Evolutionary conservation across 352 stramenopile species (phyloP), one percentile per base, ranked within the genome.

Genomic region (Pythium biforme): DNA sequence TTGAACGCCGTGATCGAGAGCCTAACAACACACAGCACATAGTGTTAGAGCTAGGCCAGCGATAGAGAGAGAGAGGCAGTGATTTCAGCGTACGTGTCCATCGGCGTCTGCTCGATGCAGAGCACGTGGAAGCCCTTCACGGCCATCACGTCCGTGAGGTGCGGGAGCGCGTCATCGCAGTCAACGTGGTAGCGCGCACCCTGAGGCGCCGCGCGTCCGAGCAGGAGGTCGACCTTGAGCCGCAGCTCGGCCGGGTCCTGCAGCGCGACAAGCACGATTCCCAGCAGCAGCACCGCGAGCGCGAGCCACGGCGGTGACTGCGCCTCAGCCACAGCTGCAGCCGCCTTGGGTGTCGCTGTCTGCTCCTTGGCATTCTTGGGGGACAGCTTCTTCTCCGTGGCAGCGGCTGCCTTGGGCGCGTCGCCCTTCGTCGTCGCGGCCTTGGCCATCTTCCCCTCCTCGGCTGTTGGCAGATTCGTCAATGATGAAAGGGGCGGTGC

Each of bases 91-190:
- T 62, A 87, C 76, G 66, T 75, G 59, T 84, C 66, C 11, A 48
- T 22, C 8, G 72, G 58, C 14, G 71, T 76, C 33, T 59, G 69
- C 20, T 76, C 49, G n/a, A 88, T 57, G 45, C 81, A 90, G 8
- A 90, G 63, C 34, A 90, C 79, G 52, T 90, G 79, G 59, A 89
- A 89, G 19, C 81, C 81, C 51, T 83, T 83, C 47, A 90, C 73
- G 1, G 77, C 65, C 55, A 74, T 70, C 23, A 75, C 70, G 23
- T 86, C 72, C 14, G 81, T 90, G 33, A 90, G 55, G 27, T 73
- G 82, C 59, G 73, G 46, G 1, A 74, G 63, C 14, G 77, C 74
- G 4, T 62, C 50, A 0, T 7, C 34, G 56, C 79, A 86, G 55
- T 82, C 57, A 7, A 85, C 15, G 4, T 8, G 3, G 26, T 39